Conservation (phyloP, 257 asterid genomes). For the Leonotis leonurus region DNA sequence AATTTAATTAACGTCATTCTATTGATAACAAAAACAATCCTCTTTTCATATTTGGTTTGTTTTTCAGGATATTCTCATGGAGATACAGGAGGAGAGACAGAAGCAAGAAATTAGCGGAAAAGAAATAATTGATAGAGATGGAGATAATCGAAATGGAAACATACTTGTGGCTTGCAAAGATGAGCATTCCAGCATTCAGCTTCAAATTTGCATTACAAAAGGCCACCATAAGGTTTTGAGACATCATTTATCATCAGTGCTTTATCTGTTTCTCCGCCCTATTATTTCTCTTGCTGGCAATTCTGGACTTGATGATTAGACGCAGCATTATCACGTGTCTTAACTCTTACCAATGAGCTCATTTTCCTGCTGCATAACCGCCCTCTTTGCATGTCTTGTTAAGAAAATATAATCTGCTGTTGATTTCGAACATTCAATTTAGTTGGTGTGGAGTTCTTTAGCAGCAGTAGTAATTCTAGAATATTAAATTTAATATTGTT, state of each 20-base stretch:
- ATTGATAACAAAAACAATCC: conserved; percentile 2
- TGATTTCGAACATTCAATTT: not conserved
- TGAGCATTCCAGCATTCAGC: conserved; percentile 86
- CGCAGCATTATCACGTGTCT: not conserved
- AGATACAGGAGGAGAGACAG: conserved; percentile 73
- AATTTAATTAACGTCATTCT: not conserved
- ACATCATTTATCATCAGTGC: not conserved
- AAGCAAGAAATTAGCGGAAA: conserved; percentile 39
- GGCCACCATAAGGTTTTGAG: conserved; percentile 61
- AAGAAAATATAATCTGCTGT: not conserved
- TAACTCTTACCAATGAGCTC: not conserved
- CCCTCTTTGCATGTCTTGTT: not conserved
- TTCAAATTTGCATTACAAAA: conserved; percentile 70
- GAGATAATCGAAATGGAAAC: conserved; percentile 39
- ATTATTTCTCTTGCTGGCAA: not conserved
- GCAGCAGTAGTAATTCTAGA: too few species aligned
- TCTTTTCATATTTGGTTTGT: conserved; percentile 6
- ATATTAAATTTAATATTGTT: too few species aligned
- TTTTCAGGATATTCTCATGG: conserved; percentile 71
- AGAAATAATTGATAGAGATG: conserved; percentile 33
- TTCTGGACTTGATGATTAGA: not conserved
- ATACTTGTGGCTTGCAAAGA: conserved; percentile 94
- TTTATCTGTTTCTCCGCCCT: conserved; percentile 3
- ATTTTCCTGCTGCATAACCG: not conserved
- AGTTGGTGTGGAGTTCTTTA: too few species aligned